These are phyloP conservation scores for Paramecium primaurelia DNA, from an alignment of 73 alveolate genomes.

Conservation along the genomic window DNA sequence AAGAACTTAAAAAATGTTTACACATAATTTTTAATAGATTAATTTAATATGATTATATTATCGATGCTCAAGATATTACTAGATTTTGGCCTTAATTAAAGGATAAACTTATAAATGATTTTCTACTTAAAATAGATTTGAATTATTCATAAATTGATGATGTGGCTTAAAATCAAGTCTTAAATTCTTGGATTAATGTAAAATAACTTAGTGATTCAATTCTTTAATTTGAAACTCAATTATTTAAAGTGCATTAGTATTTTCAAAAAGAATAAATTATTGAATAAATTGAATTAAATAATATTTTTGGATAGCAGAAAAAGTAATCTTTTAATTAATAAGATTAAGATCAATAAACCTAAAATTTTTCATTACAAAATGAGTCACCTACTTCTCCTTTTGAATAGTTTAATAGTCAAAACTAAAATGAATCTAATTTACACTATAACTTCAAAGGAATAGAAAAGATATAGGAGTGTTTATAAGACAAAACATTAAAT, in stretches of 20 bases:
- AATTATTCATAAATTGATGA: neutral
- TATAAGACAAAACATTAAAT: neutral
- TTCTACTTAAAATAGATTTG: neutral
- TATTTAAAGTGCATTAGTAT: neutral
- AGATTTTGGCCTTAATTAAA: neutral
- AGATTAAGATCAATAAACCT: neutral
- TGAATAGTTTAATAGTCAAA: neutral
- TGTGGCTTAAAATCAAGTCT: neutral
- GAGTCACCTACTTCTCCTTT: neutral
- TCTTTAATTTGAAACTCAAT: neutral
- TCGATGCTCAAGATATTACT: neutral
- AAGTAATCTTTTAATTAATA: neutral
- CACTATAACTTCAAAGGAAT: neutral
- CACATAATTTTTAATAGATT: neutral
- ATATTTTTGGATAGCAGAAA: neutral
- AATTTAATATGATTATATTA: neutral
- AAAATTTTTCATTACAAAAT: neutral
- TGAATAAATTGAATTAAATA: neutral
- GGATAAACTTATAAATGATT: neutral
- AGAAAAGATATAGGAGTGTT: neutral
- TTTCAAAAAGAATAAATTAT: neutral
- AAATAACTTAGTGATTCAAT: neutral
- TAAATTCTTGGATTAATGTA: neutral
- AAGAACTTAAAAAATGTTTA: neutral
- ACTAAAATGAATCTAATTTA: neutral